Percentiles rank a stretch among this genome's conserved stretches.
These are phyloP conservation scores for Byssoonygena ceratinophila DNA, from an alignment of 2,329 filamentous ascomycete species.

Conservation along the genomic window DNA sequence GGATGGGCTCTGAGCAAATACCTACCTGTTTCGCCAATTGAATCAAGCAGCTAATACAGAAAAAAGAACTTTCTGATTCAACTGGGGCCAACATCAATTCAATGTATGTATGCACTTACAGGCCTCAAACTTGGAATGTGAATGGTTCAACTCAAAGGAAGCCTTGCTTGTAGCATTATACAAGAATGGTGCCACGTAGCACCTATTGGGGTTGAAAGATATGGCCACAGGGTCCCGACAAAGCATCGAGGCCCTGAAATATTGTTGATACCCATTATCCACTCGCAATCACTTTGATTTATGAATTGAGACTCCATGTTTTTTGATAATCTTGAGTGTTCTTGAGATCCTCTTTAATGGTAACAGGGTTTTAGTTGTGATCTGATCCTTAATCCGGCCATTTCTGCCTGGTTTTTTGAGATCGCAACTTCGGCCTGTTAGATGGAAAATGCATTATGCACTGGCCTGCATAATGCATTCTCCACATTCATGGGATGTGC, in stretches of 20 bases:
- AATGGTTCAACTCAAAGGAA: background rate
- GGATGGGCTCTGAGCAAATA: too few species aligned
- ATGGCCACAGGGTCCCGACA: background rate
- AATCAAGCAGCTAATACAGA: too few species aligned
- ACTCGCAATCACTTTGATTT: too few species aligned
- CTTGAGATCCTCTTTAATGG: too few species aligned
- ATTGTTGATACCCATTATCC: background rate
- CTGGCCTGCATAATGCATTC: background rate
- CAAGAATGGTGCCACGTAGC: slow-evolving; percentile 10
- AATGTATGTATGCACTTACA: background rate
- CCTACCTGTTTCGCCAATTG: too few species aligned
- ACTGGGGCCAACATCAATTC: slow-evolving; percentile 1
- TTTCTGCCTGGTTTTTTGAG: background rate
- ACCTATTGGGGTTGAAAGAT: background rate
- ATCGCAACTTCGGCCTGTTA: background rate
- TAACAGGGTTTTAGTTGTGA: background rate
- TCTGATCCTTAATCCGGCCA: too few species aligned
- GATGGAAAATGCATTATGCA: background rate
- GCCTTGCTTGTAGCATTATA: slow-evolving; percentile 1
- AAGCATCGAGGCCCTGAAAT: background rate
- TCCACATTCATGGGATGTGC: background rate
- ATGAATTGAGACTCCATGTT: too few species aligned
- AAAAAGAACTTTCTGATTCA: too few species aligned
- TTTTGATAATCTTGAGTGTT: too few species aligned
- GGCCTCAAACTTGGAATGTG: background rate